Evolutionary conservation across 2,329 filamentous ascomycete species (phyloP).

Genomic region (Colletotrichum gloeosporioides): DNA sequence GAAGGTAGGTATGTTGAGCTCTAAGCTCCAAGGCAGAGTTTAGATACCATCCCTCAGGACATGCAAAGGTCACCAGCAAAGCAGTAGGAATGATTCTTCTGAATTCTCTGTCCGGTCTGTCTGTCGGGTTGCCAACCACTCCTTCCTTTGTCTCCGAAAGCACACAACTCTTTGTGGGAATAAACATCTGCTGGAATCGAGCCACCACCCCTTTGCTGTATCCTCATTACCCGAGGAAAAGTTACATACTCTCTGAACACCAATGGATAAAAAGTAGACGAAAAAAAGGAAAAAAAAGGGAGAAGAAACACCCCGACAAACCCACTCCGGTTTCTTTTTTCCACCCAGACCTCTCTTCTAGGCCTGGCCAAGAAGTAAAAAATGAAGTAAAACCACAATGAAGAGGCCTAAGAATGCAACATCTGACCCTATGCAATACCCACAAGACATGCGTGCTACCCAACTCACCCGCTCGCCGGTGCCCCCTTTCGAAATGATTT

Average conservation of each 20-base stretch:
- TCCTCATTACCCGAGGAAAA: background rate
- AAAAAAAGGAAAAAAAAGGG: background rate
- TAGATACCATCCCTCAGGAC: background rate
- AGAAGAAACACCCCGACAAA: background rate
- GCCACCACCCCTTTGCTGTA: background rate
- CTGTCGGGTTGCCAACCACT: background rate
- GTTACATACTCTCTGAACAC: constrained; percentile 10
- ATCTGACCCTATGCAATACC: background rate
- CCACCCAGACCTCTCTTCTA: background rate
- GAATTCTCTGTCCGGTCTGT: background rate
- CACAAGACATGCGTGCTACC: background rate
- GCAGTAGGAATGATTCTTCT: background rate
- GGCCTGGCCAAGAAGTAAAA: background rate
- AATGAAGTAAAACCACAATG: background rate
- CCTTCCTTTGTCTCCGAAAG: background rate
- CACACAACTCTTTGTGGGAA: background rate
- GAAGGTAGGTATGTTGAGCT: background rate
- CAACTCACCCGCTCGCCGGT: background rate
- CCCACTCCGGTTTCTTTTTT: constrained; percentile 7
- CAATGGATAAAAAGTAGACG: background rate
- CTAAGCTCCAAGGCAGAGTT: background rate
- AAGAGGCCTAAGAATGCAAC: background rate
- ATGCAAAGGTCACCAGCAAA: background rate
- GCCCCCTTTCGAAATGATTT: background rate
- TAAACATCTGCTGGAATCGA: background rate